Evolutionary conservation across 78 protist species (phyloP).

Genomic region (Isochrysis galbana): DNA sequence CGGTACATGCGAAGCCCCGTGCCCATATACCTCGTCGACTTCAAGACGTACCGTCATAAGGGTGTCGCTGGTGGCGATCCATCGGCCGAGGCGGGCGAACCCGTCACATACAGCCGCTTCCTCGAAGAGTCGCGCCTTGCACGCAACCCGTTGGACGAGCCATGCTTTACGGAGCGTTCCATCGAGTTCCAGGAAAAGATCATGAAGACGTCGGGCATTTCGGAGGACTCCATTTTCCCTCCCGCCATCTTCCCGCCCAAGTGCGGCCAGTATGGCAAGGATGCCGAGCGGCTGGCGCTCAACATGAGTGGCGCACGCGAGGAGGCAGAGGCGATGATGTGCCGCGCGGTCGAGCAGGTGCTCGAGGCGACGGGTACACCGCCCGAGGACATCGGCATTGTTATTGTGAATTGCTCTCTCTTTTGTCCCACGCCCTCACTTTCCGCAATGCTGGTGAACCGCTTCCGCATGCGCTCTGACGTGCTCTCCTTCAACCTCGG

Average conservation of each 20-base stretch:
- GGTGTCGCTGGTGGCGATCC: not conserved
- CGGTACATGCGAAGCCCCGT: not conserved
- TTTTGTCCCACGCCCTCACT: constrained; percentile 87
- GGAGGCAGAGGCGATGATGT: not conserved
- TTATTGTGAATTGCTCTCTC: constrained; percentile 83
- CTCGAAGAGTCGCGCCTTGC: not conserved
- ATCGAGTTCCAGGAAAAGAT: constrained; percentile 8
- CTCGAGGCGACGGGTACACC: not conserved
- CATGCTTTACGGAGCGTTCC: not conserved
- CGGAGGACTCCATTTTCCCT: not conserved
- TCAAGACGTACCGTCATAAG: not conserved
- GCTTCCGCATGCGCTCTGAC: constrained; percentile 66
- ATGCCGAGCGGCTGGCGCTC: not conserved
- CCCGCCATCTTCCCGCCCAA: not conserved
- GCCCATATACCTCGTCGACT: not conserved
- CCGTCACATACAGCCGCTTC: not conserved
- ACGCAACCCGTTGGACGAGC: not conserved
- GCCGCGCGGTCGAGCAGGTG: not conserved
- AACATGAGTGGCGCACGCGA: not conserved
- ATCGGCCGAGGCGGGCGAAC: not conserved
- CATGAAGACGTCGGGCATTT: not conserved
- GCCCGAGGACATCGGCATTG: not conserved
- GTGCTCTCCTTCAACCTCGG: constrained; percentile 68
- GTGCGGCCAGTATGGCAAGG: not conserved
- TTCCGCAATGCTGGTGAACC: constrained; percentile 72